Evolutionary conservation across 441 rosid genomes (phyloP).

Genomic region (Adansonia rubrostipa): DNA sequence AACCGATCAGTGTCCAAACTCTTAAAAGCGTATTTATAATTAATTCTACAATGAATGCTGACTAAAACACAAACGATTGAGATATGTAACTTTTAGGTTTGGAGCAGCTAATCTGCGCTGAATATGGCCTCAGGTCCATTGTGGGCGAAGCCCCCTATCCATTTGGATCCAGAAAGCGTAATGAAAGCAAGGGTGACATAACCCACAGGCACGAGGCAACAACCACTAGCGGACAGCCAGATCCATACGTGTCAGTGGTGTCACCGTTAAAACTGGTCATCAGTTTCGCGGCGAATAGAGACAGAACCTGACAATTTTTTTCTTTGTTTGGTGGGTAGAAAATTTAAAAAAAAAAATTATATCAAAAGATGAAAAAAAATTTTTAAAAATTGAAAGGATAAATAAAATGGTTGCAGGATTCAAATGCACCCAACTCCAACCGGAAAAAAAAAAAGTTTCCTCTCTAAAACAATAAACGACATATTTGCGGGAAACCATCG

Average conservation of each 20-base stretch:
- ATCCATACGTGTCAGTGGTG: background rate
- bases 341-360: background rate
- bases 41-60: background rate
- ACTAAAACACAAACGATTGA: background rate
- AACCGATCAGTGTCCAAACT: conserved; percentile 26
- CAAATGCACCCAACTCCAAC: background rate
- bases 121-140: background rate
- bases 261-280: background rate
- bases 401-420: no score
- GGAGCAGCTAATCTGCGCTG: background rate
- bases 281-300: conserved; percentile 30
- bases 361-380: background rate
- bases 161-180: background rate
- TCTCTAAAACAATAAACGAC: background rate
- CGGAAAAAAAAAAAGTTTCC: background rate
- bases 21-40: background rate
- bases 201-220: background rate
- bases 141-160: background rate
- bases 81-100: background rate
- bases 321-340: background rate
- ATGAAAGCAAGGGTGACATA: background rate
- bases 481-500: background rate
- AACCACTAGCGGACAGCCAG: background rate
- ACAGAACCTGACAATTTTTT: background rate
- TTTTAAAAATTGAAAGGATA: background rate